Evolutionary conservation across 257 asterid species (phyloP).

Genomic region (Rubia yunnanensis): DNA sequence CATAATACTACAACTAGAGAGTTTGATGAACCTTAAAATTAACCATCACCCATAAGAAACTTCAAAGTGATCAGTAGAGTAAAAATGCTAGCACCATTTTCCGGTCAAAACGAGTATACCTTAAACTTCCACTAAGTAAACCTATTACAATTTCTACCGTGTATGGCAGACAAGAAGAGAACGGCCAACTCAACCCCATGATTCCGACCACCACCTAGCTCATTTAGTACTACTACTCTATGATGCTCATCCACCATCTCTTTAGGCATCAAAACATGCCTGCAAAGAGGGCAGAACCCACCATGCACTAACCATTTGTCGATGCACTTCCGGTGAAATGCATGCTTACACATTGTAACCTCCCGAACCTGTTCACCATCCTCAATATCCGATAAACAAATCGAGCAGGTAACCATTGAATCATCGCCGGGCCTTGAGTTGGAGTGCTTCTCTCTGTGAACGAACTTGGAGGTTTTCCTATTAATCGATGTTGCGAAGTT

Average conservation of each 20-base stretch:
- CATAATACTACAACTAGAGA: too few relatives aligned
- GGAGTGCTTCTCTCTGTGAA: slow-evolving; percentile 2
- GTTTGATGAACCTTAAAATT: too few relatives aligned
- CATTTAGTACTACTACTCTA: not conserved
- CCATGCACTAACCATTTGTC: slow-evolving; percentile 35
- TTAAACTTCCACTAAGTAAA: not conserved
- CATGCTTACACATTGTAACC: slow-evolving; percentile 29
- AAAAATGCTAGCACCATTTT: too few relatives aligned
- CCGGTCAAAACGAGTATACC: not conserved
- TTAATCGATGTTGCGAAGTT: slow-evolving; percentile 26
- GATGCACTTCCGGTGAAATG: slow-evolving; percentile 35
- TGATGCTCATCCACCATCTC: slow-evolving; percentile 12
- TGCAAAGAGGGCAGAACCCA: slow-evolving; percentile 50
- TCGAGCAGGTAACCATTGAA: slow-evolving; percentile 25
- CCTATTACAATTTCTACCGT: slow-evolving; percentile 1
- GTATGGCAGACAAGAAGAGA: slow-evolving; percentile 11
- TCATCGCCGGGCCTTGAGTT: slow-evolving; percentile 6
- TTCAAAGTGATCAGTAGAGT: too few relatives aligned
- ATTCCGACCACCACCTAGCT: not conserved
- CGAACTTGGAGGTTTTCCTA: slow-evolving; percentile 28
- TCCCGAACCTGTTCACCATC: slow-evolving; percentile 36
- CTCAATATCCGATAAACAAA: slow-evolving; percentile 34
- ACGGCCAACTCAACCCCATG: slow-evolving; percentile 17
- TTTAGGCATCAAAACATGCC: slow-evolving; percentile 27
- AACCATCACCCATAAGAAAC: too few relatives aligned